phyloP scores from a whole-genome alignment of 768 basidiomycete genomes.

The Lactarius deliciosus region DNA sequence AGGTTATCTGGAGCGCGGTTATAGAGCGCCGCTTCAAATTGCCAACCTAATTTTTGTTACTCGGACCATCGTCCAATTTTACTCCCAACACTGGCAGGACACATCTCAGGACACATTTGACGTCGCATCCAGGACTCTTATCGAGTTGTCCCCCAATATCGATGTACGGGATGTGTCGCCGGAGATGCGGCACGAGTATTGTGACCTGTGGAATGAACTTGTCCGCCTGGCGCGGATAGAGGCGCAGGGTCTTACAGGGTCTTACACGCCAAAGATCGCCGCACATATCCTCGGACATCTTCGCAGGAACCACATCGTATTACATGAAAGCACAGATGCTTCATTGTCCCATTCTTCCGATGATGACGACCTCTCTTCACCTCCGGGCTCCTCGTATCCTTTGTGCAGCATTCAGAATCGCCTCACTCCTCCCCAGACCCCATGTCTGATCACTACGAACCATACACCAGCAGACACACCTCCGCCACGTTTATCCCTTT shows the following conservation, averaged over 20 bases:
- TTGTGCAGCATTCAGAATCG: not conserved
- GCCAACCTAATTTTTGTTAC: slow-evolving; percentile 4
- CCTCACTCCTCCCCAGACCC: not conserved
- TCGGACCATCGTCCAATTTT: not conserved
- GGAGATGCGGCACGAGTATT: slow-evolving; percentile 10
- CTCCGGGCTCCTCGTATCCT: not conserved
- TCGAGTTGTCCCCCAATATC: not conserved
- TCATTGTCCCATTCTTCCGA: not conserved
- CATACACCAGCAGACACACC: not conserved
- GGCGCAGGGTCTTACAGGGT: not conserved
- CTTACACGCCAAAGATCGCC: not conserved
- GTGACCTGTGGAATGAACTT: not conserved
- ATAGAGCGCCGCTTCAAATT: not conserved
- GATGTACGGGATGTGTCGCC: not conserved
- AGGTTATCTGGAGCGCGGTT: not conserved
- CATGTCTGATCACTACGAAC: not conserved
- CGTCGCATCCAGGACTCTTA: too few species aligned
- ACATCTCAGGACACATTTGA: too few species aligned
- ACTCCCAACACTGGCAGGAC: not conserved
- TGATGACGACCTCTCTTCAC: not conserved
- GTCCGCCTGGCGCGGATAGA: not conserved
- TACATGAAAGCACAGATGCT: not conserved
- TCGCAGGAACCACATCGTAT: not conserved
- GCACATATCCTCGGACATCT: not conserved
- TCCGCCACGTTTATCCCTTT: not conserved